Conservation (phyloP, 2,329 filamentous ascomycete species). For the Colletotrichum limetticola region DNA sequence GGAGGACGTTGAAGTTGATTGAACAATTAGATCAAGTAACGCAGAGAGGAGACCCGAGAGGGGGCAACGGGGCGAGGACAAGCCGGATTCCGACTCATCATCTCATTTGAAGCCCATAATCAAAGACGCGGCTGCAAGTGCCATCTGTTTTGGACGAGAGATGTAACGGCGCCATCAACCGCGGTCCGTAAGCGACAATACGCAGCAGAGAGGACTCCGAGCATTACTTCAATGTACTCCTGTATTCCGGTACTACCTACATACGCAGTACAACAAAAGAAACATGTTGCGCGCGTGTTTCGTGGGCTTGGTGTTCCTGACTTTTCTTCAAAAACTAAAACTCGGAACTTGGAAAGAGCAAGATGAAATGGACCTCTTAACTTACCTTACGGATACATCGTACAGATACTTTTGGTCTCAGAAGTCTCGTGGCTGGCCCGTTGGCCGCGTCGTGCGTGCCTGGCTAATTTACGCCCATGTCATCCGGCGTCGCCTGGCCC, state of each 20-base stretch:
- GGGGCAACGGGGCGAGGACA: neutral
- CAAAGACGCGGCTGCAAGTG: neutral
- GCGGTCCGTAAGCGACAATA: neutral
- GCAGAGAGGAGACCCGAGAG: neutral
- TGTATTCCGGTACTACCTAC: neutral
- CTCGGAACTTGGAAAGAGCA: neutral
- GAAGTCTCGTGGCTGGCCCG: neutral
- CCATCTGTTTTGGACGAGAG: neutral
- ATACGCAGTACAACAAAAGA: neutral
- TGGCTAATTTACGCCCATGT: slow-evolving; percentile 5
- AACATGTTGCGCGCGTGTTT: neutral
- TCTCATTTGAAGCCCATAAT: neutral
- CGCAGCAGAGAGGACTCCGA: neutral
- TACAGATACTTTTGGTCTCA: too few species aligned
- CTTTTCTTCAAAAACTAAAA: neutral
- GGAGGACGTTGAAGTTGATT: neutral
- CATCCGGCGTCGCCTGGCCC: slow-evolving; percentile 4
- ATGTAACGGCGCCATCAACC: neutral
- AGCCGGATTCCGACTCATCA: neutral
- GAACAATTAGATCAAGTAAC: neutral
- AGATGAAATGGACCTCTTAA: neutral
- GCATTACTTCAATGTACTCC: neutral
- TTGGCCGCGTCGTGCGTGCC: neutral
- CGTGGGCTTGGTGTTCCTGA: neutral
- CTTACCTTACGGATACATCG: too few species aligned